Percentiles rank a stretch among this genome's conserved stretches.
These are phyloP conservation scores for Colletotrichum viniferum DNA, from an alignment of 2,329 filamentous ascomycete genomes.

Conservation along the genomic window DNA sequence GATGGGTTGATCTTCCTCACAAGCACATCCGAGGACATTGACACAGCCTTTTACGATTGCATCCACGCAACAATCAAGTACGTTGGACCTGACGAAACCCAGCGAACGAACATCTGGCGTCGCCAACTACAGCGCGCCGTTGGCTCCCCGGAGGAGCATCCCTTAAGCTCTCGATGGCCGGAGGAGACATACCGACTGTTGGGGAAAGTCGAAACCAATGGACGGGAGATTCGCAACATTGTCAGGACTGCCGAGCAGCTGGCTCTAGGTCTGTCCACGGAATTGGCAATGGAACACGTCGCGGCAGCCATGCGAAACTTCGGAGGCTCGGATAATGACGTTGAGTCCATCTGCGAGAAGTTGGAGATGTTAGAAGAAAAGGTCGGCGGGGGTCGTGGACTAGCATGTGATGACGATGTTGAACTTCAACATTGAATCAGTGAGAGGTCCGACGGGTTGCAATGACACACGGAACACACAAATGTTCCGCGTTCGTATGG, in stretches of 20 bases:
- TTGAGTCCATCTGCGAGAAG: neutral
- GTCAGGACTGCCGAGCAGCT: neutral
- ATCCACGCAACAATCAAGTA: neutral
- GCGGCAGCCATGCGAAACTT: neutral
- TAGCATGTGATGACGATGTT: fast-evolving
- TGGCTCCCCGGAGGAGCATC: fast-evolving
- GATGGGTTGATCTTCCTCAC: neutral
- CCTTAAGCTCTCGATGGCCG: neutral
- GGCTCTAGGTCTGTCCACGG: neutral
- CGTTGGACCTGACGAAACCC: fast-evolving
- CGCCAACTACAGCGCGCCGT: neutral
- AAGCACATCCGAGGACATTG: neutral
- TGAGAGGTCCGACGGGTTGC: fast-evolving
- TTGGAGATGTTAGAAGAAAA: neutral
- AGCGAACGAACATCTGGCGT: neutral
- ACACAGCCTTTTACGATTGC: neutral
- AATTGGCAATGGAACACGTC: neutral
- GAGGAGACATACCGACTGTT: neutral
- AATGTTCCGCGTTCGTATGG: fast-evolving
- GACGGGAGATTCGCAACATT: neutral
- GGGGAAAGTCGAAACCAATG: neutral
- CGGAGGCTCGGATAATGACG: fast-evolving
- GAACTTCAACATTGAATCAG: fast-evolving
- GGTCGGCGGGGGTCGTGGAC: fast-evolving
- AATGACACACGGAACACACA: fast-evolving